phyloP scores from a whole-genome alignment of 129 eudicot genomes.

The Calendula officinalis region DNA sequence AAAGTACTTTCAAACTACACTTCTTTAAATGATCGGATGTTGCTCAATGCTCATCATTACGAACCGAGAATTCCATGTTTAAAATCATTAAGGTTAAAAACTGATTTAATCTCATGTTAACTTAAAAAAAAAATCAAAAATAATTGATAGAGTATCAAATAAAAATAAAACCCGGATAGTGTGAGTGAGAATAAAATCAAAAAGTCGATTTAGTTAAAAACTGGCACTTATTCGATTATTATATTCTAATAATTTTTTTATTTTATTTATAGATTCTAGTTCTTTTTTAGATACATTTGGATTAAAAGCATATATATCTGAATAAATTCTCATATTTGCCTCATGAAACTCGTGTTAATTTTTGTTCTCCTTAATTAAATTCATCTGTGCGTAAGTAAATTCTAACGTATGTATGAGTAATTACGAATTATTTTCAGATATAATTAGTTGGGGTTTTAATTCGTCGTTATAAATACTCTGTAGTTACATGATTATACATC shows the following conservation, averaged over 20 bases:
- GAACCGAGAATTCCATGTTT: no score
- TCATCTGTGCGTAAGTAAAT: not conserved
- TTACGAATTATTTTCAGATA: no score
- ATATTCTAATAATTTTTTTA: slow-evolving; percentile 8
- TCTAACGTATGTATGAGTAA: no score
- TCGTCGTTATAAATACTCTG: no score
- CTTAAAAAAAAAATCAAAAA: no score
- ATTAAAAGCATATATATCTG: slow-evolving; percentile 13
- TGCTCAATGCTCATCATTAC: no score
- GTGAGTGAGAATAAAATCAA: slow-evolving; percentile 7
- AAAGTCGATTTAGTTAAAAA: slow-evolving; percentile 7
- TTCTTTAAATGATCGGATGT: no score
- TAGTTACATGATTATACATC: no score
- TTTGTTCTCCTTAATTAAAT: not conserved
- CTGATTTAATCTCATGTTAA: no score
- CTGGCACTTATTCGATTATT: slow-evolving; percentile 10
- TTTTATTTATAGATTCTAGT: slow-evolving; percentile 20
- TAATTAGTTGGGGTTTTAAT: no score
- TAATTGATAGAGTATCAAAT: not conserved
- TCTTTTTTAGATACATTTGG: slow-evolving; percentile 4
- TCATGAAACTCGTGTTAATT: slow-evolving; percentile 14
- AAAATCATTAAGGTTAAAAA: no score
- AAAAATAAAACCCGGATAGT: not conserved
- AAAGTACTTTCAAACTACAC: no score
- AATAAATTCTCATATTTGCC: slow-evolving; percentile 14